These are phyloP conservation scores for Mycosphaerella sp. DNA, from an alignment of 2,329 filamentous ascomycete species.

Conservation along the genomic window DNA sequence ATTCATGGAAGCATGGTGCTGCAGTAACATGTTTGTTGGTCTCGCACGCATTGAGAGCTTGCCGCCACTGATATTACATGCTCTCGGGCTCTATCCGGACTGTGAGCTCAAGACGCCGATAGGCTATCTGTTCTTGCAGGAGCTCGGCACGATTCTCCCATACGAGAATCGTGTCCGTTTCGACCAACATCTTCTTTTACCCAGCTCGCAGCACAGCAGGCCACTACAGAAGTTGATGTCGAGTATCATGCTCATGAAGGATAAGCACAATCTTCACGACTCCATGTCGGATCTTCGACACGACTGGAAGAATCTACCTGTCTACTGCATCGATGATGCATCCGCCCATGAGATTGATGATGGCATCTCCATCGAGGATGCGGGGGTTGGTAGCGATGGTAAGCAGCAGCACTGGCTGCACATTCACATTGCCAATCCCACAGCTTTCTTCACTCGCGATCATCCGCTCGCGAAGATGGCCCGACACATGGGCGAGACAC, in stretches of 20 bases:
- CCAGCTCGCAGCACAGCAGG: conserved; percentile 41
- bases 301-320: conserved; percentile 53
- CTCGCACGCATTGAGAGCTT: conserved; percentile 53
- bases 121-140: conserved; percentile 65
- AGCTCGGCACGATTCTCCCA: conserved; percentile 64
- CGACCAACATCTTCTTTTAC: conserved; percentile 49
- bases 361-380: conserved; percentile 62
- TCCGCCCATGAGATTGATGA: conserved; percentile 70
- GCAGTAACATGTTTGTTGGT: conserved; percentile 49
- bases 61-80: conserved; percentile 59
- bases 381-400: conserved; percentile 26
- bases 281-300: conserved; percentile 53
- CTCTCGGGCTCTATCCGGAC: conserved; percentile 55
- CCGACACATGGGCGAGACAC: conserved; percentile 50
- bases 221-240: conserved; percentile 40
- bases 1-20: conserved; percentile 65
- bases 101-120: conserved; percentile 42
- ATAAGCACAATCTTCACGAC: conserved; percentile 43
- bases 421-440: conserved; percentile 71
- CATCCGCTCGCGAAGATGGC: conserved; percentile 57
- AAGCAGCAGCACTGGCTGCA: conserved; percentile 64
- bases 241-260: conserved; percentile 26
- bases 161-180: conserved; percentile 65
- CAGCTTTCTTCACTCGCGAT: conserved; percentile 58
- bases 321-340: conserved; percentile 68